These are phyloP conservation scores for Rhodotorula toruloides DNA, from an alignment of 768 basidiomycete genomes.

Conservation along the genomic window DNA sequence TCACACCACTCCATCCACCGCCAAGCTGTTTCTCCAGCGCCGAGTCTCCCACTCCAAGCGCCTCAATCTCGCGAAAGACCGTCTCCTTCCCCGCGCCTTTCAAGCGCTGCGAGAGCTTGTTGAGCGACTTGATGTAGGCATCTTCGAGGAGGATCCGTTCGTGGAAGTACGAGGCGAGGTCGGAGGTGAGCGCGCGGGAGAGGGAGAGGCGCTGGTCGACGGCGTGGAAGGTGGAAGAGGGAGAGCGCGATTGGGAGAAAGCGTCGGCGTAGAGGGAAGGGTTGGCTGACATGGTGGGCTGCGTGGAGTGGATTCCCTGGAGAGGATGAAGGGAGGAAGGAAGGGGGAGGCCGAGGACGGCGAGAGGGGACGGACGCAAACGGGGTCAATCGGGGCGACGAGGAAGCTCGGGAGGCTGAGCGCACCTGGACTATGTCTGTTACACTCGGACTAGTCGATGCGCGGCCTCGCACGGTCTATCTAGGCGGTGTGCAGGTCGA, in stretches of 20 bases:
- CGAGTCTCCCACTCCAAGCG: background rate
- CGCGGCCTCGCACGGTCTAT: too few relatives aligned
- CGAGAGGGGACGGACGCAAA: background rate
- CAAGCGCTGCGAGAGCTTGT: slow-evolving; percentile 13
- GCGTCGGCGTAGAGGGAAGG: slow-evolving; percentile 21
- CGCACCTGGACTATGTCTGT: too few relatives aligned
- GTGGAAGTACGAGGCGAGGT: slow-evolving; percentile 29
- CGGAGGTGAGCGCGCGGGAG: slow-evolving; percentile 27
- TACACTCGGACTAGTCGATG: too few relatives aligned
- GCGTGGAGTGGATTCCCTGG: background rate
- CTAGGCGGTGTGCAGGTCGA: too few relatives aligned
- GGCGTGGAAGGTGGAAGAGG: slow-evolving; percentile 20
- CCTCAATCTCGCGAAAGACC: slow-evolving; percentile 13
- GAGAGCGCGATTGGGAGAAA: slow-evolving; percentile 15
- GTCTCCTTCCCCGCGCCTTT: slow-evolving; percentile 8
- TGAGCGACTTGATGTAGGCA: slow-evolving; percentile 27
- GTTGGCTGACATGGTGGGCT: background rate
- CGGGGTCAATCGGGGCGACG: too few relatives aligned
- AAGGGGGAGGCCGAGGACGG: background rate
- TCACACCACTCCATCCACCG: background rate
- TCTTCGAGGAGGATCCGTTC: slow-evolving; percentile 43
- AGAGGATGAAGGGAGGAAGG: background rate
- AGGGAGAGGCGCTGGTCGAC: slow-evolving; percentile 15
- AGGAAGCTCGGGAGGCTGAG: too few relatives aligned
- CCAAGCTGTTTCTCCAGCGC: slow-evolving; percentile 12